These are phyloP conservation scores for Penicillium odoratum DNA, from an alignment of 495 filamentous ascomycete species.

Conservation along the genomic window DNA sequence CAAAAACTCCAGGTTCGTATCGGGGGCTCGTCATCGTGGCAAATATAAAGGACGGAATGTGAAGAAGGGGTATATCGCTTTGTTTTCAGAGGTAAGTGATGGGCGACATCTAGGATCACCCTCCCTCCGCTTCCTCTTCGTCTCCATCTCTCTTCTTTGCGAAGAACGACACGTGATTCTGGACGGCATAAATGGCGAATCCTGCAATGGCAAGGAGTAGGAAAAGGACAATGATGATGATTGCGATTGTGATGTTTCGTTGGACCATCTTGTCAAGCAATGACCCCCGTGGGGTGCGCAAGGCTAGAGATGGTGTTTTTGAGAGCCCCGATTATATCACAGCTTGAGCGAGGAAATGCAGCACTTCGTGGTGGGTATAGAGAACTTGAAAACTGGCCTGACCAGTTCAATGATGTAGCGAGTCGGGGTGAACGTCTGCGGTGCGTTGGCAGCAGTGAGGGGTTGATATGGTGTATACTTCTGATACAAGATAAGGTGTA, in stretches of 20 bases:
- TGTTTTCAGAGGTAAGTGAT: not conserved
- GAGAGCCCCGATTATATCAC: not conserved
- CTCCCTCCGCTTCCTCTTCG: constrained; percentile 44
- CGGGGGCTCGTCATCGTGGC: not conserved
- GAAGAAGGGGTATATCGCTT: not conserved
- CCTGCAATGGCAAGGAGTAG: constrained; percentile 67
- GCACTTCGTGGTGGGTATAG: not conserved
- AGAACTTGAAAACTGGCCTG: not conserved
- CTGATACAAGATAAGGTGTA: not conserved
- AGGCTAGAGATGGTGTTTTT: not conserved
- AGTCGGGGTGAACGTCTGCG: not conserved
- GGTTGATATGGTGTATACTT: not conserved
- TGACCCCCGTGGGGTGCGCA: not conserved
- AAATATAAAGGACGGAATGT: not conserved
- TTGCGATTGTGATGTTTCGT: constrained; percentile 75
- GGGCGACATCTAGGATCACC: constrained; percentile 9
- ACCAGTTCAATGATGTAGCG: not conserved
- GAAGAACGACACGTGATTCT: constrained; percentile 46
- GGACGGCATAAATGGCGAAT: constrained; percentile 63
- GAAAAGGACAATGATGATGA: constrained; percentile 82
- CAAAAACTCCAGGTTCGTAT: not conserved
- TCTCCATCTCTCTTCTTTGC: constrained; percentile 35
- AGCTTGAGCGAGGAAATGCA: not conserved
- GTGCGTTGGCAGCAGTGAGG: not conserved
- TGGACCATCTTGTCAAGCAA: constrained; percentile 24